These are phyloP conservation scores for Yarrowia keelungensis DNA, from an alignment of 805 yeast species.

Conservation along the genomic window DNA sequence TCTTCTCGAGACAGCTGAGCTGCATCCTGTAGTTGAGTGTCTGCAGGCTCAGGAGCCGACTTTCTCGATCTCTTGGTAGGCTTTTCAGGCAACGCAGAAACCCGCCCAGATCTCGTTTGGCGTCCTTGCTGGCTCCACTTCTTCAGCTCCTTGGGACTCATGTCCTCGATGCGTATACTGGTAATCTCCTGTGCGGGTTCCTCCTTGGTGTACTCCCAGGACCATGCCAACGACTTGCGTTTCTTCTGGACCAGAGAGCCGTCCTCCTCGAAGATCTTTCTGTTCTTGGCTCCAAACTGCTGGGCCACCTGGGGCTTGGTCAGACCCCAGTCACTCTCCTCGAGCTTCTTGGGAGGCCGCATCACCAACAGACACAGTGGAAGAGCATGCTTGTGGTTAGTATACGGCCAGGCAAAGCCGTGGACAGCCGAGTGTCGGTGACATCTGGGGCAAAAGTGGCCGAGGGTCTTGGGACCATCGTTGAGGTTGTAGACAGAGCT, in stretches of 20 bases:
- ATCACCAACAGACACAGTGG: constrained; percentile 4
- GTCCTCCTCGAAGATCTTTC: constrained; percentile 18
- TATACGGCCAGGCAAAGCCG: constrained; percentile 47
- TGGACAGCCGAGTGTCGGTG: constrained; percentile 48
- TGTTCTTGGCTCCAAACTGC: constrained; percentile 18
- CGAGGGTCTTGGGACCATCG: constrained; percentile 38
- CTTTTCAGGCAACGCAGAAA: constrained; percentile 1
- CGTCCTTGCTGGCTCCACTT: constrained; percentile 19
- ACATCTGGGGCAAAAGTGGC: constrained; percentile 47
- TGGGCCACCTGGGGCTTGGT: constrained; percentile 6
- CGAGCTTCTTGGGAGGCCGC: constrained; percentile 26
- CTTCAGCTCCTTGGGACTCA: constrained; percentile 20
- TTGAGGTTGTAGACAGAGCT: neutral
- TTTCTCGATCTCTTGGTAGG: neutral
- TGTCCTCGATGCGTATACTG: constrained; percentile 22
- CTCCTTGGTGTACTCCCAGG: constrained; percentile 36
- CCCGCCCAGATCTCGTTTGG: constrained; percentile 9
- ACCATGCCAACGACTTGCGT: constrained; percentile 19
- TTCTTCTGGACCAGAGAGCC: constrained; percentile 19
- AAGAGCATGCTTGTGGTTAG: constrained; percentile 5
- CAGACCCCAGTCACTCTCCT: constrained; percentile 1
- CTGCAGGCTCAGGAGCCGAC: constrained; percentile 15
- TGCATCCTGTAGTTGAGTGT: neutral
- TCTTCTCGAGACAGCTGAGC: neutral
- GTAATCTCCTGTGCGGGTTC: constrained; percentile 23